Percentiles rank a stretch among this genome's conserved stretches.
Conservation (phyloP, 2,329 filamentous ascomycete species). For the Colletotrichum somersetense region DNA sequence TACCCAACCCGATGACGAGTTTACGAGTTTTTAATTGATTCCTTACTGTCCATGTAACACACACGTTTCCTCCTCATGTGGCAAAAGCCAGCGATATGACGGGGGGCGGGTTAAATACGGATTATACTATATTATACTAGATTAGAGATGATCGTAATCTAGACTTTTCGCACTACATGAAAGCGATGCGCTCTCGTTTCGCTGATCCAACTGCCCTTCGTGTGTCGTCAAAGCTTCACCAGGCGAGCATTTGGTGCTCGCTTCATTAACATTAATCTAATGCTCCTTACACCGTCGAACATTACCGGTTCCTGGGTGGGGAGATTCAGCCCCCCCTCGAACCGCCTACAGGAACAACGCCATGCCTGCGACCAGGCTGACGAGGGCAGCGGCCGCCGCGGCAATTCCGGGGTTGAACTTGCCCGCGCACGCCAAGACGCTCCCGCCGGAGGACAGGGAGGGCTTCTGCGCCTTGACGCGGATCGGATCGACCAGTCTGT, state of each 20-base stretch:
- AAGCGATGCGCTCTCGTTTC: neutral
- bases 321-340: neutral
- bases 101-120: neutral
- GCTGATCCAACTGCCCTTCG: neutral
- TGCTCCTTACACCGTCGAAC: too few species aligned
- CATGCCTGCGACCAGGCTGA: slow-evolving; percentile 27
- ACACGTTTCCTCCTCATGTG: neutral
- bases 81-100: neutral
- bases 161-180: neutral
- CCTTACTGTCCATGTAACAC: neutral
- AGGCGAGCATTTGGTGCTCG: neutral
- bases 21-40: slow-evolving; percentile 3
- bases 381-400: neutral
- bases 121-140: slow-evolving; percentile 16
- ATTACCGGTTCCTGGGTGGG: neutral
- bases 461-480: slow-evolving; percentile 52
- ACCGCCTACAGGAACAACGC: slow-evolving; percentile 21
- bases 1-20: slow-evolving; percentile 4
- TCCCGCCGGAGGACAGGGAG: slow-evolving; percentile 20
- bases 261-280: neutral
- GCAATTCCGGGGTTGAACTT: neutral
- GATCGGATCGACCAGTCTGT: slow-evolving; percentile 51
- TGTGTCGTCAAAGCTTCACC: neutral
- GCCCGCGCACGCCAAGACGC: slow-evolving; percentile 22
- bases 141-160: neutral